phyloP scores from a whole-genome alignment of 495 filamentous ascomycete genomes.

The Amorphotheca resinae region DNA sequence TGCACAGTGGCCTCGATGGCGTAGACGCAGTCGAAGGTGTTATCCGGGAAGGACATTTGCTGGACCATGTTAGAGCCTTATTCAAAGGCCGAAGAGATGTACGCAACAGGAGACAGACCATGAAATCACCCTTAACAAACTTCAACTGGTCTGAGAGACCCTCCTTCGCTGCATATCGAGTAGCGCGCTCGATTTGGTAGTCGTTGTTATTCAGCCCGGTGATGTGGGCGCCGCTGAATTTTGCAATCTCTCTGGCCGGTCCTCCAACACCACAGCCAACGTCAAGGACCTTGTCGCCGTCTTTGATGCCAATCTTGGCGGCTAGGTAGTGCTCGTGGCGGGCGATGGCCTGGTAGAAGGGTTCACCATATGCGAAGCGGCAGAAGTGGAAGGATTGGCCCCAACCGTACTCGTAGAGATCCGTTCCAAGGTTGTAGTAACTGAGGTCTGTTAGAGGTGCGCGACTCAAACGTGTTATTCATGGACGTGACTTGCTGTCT shows the following conservation, averaged over 20 bases:
- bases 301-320: constrained; percentile 72
- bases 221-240: constrained; percentile 84
- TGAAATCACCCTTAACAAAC: constrained; percentile 96
- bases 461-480: background rate
- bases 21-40: constrained; percentile 90
- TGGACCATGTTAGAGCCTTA: constrained; percentile 17
- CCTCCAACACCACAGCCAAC: constrained; percentile 97
- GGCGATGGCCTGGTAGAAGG: constrained; percentile 86
- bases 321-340: constrained; percentile 98
- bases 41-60: constrained; percentile 95
- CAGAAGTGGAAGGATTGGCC: constrained; percentile 95
- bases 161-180: constrained; percentile 69
- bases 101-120: constrained; percentile 39
- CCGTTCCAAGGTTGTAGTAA: constrained; percentile 97
- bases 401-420: constrained; percentile 97
- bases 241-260: constrained; percentile 92
- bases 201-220: constrained; percentile 98
- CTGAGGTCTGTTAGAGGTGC: constrained; percentile 25
- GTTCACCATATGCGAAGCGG: constrained; percentile 79
- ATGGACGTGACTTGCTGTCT: constrained; percentile 60
- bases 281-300: constrained; percentile 83
- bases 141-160: constrained; percentile 69
- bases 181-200: constrained; percentile 96
- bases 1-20: constrained; percentile 97
- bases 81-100: background rate